phyloP scores from a whole-genome alignment of 192 early-diverging fungal genomes.

The Coemansia furcata region DNA sequence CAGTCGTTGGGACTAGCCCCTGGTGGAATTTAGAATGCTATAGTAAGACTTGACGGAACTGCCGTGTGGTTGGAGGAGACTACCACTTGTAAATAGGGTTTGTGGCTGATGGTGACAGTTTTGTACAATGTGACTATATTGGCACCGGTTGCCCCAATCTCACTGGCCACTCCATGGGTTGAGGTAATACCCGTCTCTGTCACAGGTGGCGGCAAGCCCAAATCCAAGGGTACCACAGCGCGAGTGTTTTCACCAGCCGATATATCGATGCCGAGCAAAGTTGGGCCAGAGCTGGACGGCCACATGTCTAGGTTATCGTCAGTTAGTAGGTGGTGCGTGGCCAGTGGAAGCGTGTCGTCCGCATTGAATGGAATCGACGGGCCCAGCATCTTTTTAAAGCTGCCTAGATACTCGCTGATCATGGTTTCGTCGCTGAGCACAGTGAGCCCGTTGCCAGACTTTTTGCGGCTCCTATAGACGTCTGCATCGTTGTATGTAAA shows the following conservation, averaged over 20 bases:
- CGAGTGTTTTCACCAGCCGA: constrained; percentile 7
- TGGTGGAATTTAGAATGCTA: neutral
- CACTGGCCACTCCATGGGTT: constrained; percentile 1
- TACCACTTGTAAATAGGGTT: constrained; percentile 33
- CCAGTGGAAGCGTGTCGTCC: constrained; percentile 29
- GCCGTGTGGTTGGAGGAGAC: constrained; percentile 43
- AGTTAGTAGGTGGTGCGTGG: constrained; percentile 15
- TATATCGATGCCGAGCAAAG: constrained; percentile 10
- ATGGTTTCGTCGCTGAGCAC: constrained; percentile 37
- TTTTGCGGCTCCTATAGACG: constrained; percentile 22
- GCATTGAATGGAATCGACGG: constrained; percentile 23
- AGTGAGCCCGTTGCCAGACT: constrained; percentile 28
- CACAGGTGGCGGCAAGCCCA: constrained; percentile 9
- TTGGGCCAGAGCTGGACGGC: constrained; percentile 32
- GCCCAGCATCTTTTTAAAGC: constrained; percentile 13
- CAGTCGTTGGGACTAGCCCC: neutral
- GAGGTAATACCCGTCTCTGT: neutral
- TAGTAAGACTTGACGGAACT: constrained; percentile 34
- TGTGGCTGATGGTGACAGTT: constrained; percentile 34
- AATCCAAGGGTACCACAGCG: constrained; percentile 12
- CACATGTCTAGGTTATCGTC: constrained; percentile 39
- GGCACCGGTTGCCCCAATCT: neutral
- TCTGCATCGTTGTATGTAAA: constrained; percentile 38
- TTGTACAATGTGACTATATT: constrained; percentile 18
- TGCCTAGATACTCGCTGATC: constrained; percentile 31